phyloP scores from a whole-genome alignment of 768 basidiomycete species.

The Pleurotus giganteus region DNA sequence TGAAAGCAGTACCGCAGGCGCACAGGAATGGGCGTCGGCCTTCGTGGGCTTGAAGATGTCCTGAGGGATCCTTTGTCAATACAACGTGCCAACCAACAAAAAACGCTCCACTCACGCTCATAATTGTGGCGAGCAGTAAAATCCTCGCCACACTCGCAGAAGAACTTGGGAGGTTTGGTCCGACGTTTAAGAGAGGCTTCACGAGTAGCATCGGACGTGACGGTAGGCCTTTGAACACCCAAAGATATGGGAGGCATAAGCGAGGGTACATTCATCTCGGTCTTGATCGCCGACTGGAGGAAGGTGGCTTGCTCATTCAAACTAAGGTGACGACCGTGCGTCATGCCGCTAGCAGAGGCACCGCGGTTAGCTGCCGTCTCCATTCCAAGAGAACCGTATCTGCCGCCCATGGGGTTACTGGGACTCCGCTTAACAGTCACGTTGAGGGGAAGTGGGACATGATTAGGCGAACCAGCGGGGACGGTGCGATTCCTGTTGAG shows the following conservation, averaged over 20 bases:
- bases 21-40: constrained; percentile 4
- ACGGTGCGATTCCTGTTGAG: constrained; percentile 3
- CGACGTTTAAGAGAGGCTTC: constrained; percentile 1
- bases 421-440: not conserved
- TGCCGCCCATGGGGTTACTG: not conserved
- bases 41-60: constrained; percentile 6
- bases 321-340: not conserved
- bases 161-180: constrained; percentile 1
- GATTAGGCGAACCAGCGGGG: not conserved
- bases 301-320: not conserved
- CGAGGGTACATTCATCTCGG: not conserved
- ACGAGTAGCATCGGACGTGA: constrained; percentile 7
- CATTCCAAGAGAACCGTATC: not conserved
- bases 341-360: not conserved
- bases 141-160: not conserved
- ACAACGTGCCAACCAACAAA: not conserved
- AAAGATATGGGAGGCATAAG: not conserved
- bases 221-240: not conserved
- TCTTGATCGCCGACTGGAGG: not conserved
- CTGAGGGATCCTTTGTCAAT: not conserved
- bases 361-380: not conserved
- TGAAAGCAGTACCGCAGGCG: constrained; percentile 2
- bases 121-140: constrained; percentile 1
- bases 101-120: constrained; percentile 1
- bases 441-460: constrained; percentile 1